Percentiles rank a stretch among this genome's conserved stretches.
Evolutionary conservation across 345 rosid species (phyloP).

Genomic region (Draba incana): DNA sequence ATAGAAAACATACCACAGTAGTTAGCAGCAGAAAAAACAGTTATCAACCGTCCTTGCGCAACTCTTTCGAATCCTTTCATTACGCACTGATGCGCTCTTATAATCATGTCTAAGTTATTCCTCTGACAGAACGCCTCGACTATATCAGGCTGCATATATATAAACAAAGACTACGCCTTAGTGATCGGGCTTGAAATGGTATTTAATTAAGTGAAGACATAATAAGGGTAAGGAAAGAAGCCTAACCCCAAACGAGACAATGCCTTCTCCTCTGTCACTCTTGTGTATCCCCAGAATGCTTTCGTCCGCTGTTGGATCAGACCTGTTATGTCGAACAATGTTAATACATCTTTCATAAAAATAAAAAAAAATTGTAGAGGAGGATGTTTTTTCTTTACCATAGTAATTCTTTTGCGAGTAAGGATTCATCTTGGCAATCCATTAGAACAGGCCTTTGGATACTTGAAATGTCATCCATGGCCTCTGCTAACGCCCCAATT

Average conservation of each 20-base stretch:
- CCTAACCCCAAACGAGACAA: slow-evolving; percentile 87
- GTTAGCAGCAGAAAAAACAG: slow-evolving; percentile 93
- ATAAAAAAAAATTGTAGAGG: background rate
- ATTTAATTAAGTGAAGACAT: background rate
- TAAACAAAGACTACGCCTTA: slow-evolving; percentile 9
- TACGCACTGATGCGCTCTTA: slow-evolving; percentile 93
- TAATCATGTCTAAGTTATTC: slow-evolving; percentile 69
- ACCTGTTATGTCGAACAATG: slow-evolving; percentile 50
- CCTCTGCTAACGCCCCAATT: slow-evolving; percentile 69
- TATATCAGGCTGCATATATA: slow-evolving; percentile 74
- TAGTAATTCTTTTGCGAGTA: slow-evolving; percentile 73
- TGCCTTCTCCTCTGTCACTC: slow-evolving; percentile 74
- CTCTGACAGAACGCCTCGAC: slow-evolving; percentile 72
- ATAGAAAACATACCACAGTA: slow-evolving; percentile 66
- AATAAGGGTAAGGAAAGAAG: background rate
- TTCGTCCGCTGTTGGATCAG: slow-evolving; percentile 92
- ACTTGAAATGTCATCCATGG: slow-evolving; percentile 75
- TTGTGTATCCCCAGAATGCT: slow-evolving; percentile 71
- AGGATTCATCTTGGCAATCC: slow-evolving; percentile 57
- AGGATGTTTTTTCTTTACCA: slow-evolving; percentile 51
- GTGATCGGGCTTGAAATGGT: background rate
- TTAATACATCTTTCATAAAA: background rate
- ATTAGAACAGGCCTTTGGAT: slow-evolving; percentile 77
- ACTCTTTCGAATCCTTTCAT: slow-evolving; percentile 89
- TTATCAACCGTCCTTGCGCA: slow-evolving; percentile 88